Percentiles rank a stretch among this genome's conserved stretches.
Evolutionary conservation across 495 filamentous ascomycete species (phyloP).

Genomic region (Pseudomonodictys pantanalensis): DNA sequence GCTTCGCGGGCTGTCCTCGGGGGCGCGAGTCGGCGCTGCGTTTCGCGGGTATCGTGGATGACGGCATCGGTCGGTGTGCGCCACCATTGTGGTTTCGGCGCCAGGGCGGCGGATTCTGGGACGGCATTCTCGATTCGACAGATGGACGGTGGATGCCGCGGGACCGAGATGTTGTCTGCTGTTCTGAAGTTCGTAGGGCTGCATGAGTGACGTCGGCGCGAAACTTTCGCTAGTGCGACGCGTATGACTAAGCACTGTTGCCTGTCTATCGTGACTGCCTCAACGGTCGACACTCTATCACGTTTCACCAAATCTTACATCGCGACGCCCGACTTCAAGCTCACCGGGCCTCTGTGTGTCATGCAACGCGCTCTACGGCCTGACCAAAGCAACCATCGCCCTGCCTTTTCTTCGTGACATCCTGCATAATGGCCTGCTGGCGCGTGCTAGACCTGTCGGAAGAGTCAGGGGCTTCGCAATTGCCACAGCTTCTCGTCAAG

Average conservation of each 20-base stretch:
- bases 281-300: no score
- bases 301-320: no score
- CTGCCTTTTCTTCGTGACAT: neutral
- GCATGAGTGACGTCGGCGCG: no score
- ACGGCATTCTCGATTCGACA: slow-evolving; percentile 12
- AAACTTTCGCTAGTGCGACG: no score
- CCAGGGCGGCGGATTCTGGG: slow-evolving; percentile 30
- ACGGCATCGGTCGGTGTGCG: slow-evolving; percentile 18
- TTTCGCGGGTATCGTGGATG: slow-evolving; percentile 36
- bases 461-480: neutral
- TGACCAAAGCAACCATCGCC: no score
- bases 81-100: slow-evolving; percentile 6
- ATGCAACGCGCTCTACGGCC: no score
- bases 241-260: no score
- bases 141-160: neutral
- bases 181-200: no score
- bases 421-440: slow-evolving; percentile 23
- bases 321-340: no score
- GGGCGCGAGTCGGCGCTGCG: slow-evolving; percentile 32
- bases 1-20: slow-evolving; percentile 9
- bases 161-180: no score
- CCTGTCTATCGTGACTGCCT: no score
- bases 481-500: slow-evolving; percentile 45
- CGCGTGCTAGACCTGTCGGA: slow-evolving; percentile 26
- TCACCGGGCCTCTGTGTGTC: no score